A percentile compares a stretch with the other conserved stretches of the same genome.
Evolutionary conservation across 345 rosid genomes (phyloP).

Genomic region (Citrus unshiu): DNA sequence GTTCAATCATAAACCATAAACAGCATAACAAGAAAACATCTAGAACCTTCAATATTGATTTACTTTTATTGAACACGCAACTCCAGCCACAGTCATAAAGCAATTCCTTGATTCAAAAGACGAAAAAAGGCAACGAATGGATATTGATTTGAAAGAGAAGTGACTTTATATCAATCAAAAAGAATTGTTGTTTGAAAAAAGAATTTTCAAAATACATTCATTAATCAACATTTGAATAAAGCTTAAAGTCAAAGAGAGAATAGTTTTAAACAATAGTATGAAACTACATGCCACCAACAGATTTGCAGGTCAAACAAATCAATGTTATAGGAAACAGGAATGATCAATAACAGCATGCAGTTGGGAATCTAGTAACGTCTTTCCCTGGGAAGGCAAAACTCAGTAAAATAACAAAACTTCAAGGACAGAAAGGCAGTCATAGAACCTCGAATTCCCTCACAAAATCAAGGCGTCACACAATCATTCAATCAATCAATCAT

Average conservation of each 20-base stretch:
- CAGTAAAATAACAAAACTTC: neutral
- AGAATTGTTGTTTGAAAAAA: neutral
- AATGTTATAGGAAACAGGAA: neutral
- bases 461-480: neutral
- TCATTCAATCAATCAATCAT: constrained; percentile 9
- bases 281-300: neutral
- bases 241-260: neutral
- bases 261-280: neutral
- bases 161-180: neutral
- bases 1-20: neutral
- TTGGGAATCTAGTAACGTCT: neutral
- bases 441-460: neutral
- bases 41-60: neutral
- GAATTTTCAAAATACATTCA: neutral
- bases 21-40: neutral
- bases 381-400: neutral
- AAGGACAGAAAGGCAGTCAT: neutral
- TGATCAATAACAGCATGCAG: constrained; percentile 8
- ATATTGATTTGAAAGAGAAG: neutral
- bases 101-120: neutral
- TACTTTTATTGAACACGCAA: neutral
- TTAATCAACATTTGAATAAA: neutral
- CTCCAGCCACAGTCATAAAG: neutral
- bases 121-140: neutral
- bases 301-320: neutral